phyloP scores from a whole-genome alignment of 2,329 filamentous ascomycete species.

The Sclerotinia borealis region DNA sequence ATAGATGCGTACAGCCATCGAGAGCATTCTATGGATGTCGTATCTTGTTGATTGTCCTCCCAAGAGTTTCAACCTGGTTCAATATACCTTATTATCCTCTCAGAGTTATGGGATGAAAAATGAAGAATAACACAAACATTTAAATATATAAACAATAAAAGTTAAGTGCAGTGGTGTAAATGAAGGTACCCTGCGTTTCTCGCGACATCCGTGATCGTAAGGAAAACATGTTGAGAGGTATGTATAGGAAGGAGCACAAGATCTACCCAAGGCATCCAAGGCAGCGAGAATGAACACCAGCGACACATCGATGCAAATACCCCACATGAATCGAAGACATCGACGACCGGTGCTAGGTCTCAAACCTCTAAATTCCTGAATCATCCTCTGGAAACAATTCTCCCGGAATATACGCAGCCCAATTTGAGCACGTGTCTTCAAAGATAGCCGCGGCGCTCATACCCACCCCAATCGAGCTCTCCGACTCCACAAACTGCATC shows the following conservation, averaged over 20 bases:
- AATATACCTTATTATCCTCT: too few species aligned
- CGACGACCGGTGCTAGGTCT: neutral
- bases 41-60: too few species aligned
- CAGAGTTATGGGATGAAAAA: neutral
- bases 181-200: neutral
- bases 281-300: neutral
- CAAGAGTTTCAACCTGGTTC: neutral
- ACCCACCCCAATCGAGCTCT: constrained; percentile 19
- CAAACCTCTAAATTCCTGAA: constrained; percentile 24
- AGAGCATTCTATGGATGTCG: neutral
- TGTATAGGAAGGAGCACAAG: neutral
- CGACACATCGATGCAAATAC: neutral
- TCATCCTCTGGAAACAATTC: constrained; percentile 23
- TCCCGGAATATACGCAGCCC: constrained; percentile 18
- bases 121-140: neutral
- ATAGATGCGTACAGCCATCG: neutral
- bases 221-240: neutral
- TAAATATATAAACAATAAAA: neutral
- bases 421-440: constrained; percentile 22
- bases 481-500: constrained; percentile 43
- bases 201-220: neutral
- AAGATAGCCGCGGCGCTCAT: constrained; percentile 19
- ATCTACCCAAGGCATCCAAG: neutral
- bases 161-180: neutral
- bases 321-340: neutral